Percentiles rank a stretch among this genome's conserved stretches.
These are phyloP conservation scores for Coprinopsis cinerea DNA, from an alignment of 768 basidiomycete species.

Conservation along the genomic window DNA sequence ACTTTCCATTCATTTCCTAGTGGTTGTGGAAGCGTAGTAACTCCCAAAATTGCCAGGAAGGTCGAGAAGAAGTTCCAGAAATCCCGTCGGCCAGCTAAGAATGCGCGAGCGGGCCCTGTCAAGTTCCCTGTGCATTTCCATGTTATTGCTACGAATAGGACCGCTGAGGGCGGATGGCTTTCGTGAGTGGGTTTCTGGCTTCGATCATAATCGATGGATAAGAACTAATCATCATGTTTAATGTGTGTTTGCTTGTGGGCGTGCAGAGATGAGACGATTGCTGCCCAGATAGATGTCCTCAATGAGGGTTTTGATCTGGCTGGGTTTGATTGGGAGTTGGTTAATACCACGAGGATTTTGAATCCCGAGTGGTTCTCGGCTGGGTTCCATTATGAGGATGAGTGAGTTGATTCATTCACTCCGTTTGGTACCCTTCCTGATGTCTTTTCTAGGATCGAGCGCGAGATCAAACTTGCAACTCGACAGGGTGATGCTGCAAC, in stretches of 20 bases:
- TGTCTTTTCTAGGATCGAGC: slow-evolving; percentile 18
- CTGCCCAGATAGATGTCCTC: not conserved
- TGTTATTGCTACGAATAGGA: slow-evolving; percentile 28
- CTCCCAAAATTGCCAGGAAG: slow-evolving; percentile 22
- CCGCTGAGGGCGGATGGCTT: slow-evolving; percentile 25
- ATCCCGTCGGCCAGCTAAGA: slow-evolving; percentile 22
- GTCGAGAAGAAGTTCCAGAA: slow-evolving; percentile 33
- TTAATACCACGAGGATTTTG: not conserved
- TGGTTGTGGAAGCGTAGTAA: slow-evolving; percentile 30
- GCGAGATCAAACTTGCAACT: slow-evolving; percentile 40
- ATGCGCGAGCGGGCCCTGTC: not conserved
- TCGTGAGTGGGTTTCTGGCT: slow-evolving; percentile 22
- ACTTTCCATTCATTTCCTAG: too few species aligned
- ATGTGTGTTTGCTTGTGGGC: too few species aligned
- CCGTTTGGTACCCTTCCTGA: not conserved
- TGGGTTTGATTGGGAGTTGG: not conserved
- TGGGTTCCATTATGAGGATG: not conserved
- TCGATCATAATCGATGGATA: too few species aligned
- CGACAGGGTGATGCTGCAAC: slow-evolving; percentile 32
- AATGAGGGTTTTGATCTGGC: not conserved
- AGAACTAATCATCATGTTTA: too few species aligned
- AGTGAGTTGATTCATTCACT: slow-evolving; percentile 19
- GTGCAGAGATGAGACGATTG: too few species aligned
- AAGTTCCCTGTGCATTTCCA: slow-evolving; percentile 29
- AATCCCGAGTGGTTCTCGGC: slow-evolving; percentile 1